Percentiles rank a stretch among this genome's conserved stretches.
phyloP scores from a whole-genome alignment of 352 stramenopile species.

The Phytophthora pini region DNA sequence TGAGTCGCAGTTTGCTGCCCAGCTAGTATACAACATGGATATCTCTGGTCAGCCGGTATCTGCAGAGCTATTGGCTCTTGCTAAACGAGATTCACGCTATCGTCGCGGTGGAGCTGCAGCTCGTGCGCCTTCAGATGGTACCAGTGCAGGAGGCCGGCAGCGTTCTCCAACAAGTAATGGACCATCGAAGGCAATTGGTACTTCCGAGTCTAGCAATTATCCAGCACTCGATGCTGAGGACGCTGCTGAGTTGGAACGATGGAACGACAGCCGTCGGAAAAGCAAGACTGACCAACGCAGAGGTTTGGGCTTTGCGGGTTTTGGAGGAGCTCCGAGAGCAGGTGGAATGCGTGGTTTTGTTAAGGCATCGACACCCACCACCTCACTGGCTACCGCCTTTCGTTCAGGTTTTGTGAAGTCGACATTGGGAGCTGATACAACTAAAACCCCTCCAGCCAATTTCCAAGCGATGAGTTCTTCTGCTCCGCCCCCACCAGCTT shows the following conservation, averaged over 20 bases:
- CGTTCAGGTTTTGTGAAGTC: conserved; percentile 50
- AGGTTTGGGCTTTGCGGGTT: conserved; percentile 66
- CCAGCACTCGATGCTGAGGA: conserved; percentile 48
- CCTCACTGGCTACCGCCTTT: conserved; percentile 29
- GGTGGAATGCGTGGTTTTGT: conserved; percentile 36
- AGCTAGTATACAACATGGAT: conserved; percentile 89
- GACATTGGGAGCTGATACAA: conserved; percentile 18
- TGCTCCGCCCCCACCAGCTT: background rate
- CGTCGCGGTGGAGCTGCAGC: conserved; percentile 37
- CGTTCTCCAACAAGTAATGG: background rate
- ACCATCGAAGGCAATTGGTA: background rate
- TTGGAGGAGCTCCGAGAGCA: conserved; percentile 8
- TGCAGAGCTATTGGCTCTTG: conserved; percentile 64
- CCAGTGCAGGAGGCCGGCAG: conserved; percentile 1
- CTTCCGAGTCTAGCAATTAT: background rate
- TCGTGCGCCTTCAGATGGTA: background rate
- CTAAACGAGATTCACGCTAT: conserved; percentile 57
- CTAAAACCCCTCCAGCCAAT: conserved; percentile 2
- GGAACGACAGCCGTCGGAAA: conserved; percentile 59
- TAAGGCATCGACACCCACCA: conserved; percentile 28
- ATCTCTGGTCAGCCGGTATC: conserved; percentile 67
- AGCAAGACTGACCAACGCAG: conserved; percentile 71
- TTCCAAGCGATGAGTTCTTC: background rate
- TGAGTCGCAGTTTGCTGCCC: conserved; percentile 75
- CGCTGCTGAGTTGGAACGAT: conserved; percentile 61